Conservation (phyloP, 2,329 filamentous ascomycete species). For the Colletotrichum cereale region DNA sequence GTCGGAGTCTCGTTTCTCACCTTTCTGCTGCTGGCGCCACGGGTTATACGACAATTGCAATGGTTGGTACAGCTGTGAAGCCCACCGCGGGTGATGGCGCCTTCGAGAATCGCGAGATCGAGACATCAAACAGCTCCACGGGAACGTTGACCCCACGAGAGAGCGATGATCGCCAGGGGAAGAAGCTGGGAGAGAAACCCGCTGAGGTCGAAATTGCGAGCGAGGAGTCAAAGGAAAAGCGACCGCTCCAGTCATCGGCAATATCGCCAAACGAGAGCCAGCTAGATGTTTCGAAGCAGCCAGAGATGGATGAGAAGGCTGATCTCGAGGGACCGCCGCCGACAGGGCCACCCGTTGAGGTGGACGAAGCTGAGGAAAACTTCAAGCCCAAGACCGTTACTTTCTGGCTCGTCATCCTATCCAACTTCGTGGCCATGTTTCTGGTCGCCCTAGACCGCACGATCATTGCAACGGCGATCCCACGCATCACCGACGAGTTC, state of each 20-base stretch:
- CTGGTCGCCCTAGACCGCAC: slow-evolving; percentile 69
- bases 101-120: slow-evolving; percentile 7
- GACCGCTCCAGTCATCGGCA: slow-evolving; percentile 11
- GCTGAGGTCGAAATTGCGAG: background rate
- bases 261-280: slow-evolving; percentile 29
- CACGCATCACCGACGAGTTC: slow-evolving; percentile 68
- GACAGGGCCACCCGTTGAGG: background rate
- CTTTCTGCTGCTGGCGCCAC: background rate
- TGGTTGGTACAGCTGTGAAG: slow-evolving; percentile 20
- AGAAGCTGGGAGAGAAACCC: slow-evolving; percentile 23
- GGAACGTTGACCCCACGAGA: slow-evolving; percentile 32
- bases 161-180: slow-evolving; percentile 26
- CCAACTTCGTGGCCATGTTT: slow-evolving; percentile 67
- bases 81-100: slow-evolving; percentile 15
- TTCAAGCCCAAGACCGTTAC: slow-evolving; percentile 65
- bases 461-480: slow-evolving; percentile 68
- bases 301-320: slow-evolving; percentile 31
- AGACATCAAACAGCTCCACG: slow-evolving; percentile 32
- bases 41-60: slow-evolving; percentile 1
- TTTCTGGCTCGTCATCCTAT: slow-evolving; percentile 68
- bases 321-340: slow-evolving; percentile 22
- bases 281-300: slow-evolving; percentile 19
- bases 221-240: background rate
- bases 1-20: background rate
- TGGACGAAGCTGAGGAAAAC: slow-evolving; percentile 49